Percentiles rank a stretch among this genome's conserved stretches.
Conservation (phyloP, 2,329 filamentous ascomycete species). For the Aspergillus tanneri region DNA sequence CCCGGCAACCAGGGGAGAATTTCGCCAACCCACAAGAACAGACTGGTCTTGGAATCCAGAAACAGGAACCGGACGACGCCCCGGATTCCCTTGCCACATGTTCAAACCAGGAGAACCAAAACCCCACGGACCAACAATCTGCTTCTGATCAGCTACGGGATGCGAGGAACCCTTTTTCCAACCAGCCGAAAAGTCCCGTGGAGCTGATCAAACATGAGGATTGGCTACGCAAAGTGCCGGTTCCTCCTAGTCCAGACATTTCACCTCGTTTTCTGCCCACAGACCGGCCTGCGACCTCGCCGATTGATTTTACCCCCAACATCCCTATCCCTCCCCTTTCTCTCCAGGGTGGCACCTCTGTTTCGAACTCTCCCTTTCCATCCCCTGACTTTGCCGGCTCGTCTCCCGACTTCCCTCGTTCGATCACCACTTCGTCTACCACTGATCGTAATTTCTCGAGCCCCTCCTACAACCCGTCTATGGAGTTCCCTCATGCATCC, state of each 20-base stretch:
- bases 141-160: conserved; percentile 16
- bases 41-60: conserved; percentile 17
- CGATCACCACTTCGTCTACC: conserved; percentile 42
- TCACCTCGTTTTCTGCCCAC: conserved; percentile 38
- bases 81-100: not conserved
- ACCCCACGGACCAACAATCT: conserved; percentile 4
- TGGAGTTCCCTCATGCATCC: conserved; percentile 44
- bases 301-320: conserved; percentile 39
- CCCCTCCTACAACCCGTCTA: conserved; percentile 36
- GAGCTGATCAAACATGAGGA: conserved; percentile 35
- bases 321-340: conserved; percentile 45
- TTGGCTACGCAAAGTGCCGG: conserved; percentile 22
- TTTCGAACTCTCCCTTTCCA: conserved; percentile 45
- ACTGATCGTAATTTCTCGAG: conserved; percentile 42
- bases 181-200: conserved; percentile 26
- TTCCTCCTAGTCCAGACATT: conserved; percentile 35
- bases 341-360: conserved; percentile 38
- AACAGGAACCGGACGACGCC: conserved; percentile 12
- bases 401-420: conserved; percentile 45
- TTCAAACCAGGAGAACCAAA: conserved; percentile 5
- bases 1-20: conserved; percentile 18
- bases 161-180: conserved; percentile 23
- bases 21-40: conserved; percentile 4
- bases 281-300: conserved; percentile 44
- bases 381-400: conserved; percentile 45